These are phyloP conservation scores for Fusarium sp. DNA, from an alignment of 2,329 filamentous ascomycete genomes.

Conservation along the genomic window DNA sequence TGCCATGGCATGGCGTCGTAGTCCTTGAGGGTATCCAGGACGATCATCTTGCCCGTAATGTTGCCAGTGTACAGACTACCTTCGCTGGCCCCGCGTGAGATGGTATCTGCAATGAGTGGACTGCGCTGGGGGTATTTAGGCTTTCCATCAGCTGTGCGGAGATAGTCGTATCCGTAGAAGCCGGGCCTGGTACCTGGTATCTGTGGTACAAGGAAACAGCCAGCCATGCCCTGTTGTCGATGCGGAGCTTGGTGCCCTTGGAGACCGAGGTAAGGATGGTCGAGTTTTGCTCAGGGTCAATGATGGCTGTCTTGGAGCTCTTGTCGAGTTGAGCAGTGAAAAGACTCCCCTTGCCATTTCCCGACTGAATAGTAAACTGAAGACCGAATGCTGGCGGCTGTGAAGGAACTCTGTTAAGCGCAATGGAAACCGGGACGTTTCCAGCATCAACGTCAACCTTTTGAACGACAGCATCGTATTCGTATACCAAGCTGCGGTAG, in stretches of 20 bases:
- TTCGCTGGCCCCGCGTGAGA: not conserved
- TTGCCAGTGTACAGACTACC: slow-evolving; percentile 16
- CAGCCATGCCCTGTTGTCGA: slow-evolving; percentile 27
- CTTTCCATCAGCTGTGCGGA: not conserved
- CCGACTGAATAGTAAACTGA: not conserved
- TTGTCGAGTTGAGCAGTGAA: not conserved
- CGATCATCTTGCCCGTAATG: slow-evolving; percentile 37
- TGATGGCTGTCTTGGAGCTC: not conserved
- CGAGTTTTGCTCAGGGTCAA: not conserved
- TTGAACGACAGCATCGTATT: not conserved
- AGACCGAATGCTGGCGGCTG: not conserved
- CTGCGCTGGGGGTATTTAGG: slow-evolving; percentile 3
- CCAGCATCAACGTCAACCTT: not conserved
- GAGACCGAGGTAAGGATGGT: not conserved
- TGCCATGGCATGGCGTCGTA: slow-evolving; percentile 41
- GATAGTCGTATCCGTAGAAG: not conserved
- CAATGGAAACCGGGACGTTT: not conserved
- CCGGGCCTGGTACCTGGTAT: slow-evolving; percentile 21
- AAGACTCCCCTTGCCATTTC: not conserved
- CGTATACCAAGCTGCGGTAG: not conserved
- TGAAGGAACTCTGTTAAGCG: not conserved
- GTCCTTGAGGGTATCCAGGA: slow-evolving; percentile 37
- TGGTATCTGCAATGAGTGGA: not conserved
- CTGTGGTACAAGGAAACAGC: slow-evolving; percentile 25
- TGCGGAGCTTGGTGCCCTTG: not conserved